Base-by-base conservation (phyloP, 192 early-diverging fungal species). In the Gorgonomyces haynaldii region DNA sequence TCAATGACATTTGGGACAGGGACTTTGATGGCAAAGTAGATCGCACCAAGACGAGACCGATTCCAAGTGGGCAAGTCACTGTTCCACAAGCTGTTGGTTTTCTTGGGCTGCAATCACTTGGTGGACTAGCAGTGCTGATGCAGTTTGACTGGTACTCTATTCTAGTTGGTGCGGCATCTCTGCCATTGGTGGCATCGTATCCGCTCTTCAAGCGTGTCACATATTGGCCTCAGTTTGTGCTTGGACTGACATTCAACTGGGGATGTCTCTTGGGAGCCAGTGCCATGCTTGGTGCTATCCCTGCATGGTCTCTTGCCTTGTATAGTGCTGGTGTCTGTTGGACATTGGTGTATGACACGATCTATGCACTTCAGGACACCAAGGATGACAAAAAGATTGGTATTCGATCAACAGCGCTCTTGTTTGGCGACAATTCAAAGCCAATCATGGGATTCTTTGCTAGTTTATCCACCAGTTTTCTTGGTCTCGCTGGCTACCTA, bases 351-450 rank as follows among this genome's bases (percentile, higher is more conserved):
- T 97, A 95, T 64, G 93, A 97, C 61, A 95, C 91, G 4, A 89
- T 97, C 47, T 97, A 97, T 46, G 93, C 91, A 13, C 84, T 96
- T 39, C 93, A 96, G 64, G 93, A 97, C 65, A 97, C 91, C 61
- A 72, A 69, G 10, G 89, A 95, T 59, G 93, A 97, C 60, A 36
- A 85, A 31, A 65, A 72, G 32, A 78, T 81, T 36, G 90, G 90
- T 5, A 81, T 93, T 43, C 89, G 90, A 60, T 93, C 89, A 6
- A 97, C 93, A 1, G 90, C 93, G 1, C 52, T 97, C 7, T 63
- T 76, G 1, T 96, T 94, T 65, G 88, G 80, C 3, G 74, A 81
- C 19, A 67, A 76, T 27, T 76, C 85, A 4, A 77, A 74, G 22
- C 44, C 66, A 20, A 81, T 76, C 53, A 62, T 96, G 16, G 64